These are phyloP conservation scores for Barnettozyma wickerhamii DNA, from an alignment of 805 yeast genomes.

Conservation along the genomic window DNA sequence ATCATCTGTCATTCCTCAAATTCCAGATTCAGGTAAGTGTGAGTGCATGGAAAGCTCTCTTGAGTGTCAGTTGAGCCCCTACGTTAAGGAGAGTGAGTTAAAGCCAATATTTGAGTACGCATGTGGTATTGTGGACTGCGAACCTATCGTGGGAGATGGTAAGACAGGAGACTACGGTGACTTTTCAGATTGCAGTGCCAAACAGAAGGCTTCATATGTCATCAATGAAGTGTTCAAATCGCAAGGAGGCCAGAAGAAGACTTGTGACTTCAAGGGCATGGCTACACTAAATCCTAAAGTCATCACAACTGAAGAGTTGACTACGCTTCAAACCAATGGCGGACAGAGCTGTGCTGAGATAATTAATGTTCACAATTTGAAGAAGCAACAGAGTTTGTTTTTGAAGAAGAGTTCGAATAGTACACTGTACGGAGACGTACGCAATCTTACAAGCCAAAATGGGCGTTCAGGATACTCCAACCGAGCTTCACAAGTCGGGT, in stretches of 20 bases:
- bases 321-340: slow-evolving; percentile 3
- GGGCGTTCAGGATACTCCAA: slow-evolving; percentile 1
- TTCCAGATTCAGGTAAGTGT: slow-evolving; percentile 60
- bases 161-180: slow-evolving; percentile 57
- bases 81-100: slow-evolving; percentile 45
- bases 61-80: slow-evolving; percentile 50
- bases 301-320: slow-evolving; percentile 10
- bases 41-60: slow-evolving; percentile 53
- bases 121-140: slow-evolving; percentile 56
- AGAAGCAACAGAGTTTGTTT: background rate
- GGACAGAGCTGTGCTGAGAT: slow-evolving; percentile 21
- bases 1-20: slow-evolving; percentile 55
- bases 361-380: slow-evolving; percentile 9
- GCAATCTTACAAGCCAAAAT: slow-evolving; percentile 1
- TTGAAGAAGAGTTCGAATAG: background rate
- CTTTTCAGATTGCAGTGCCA: slow-evolving; percentile 60
- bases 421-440: background rate
- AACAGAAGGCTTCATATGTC: slow-evolving; percentile 58
- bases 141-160: slow-evolving; percentile 57
- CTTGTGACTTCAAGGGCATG: slow-evolving; percentile 26
- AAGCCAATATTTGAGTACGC: slow-evolving; percentile 51
- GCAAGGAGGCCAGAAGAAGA: slow-evolving; percentile 31
- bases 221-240: slow-evolving; percentile 57
- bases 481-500: slow-evolving; percentile 5
- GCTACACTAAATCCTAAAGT: slow-evolving; percentile 15